Evolutionary conservation across 768 basidiomycete species (phyloP).

Genomic region (Calocybe indica): DNA sequence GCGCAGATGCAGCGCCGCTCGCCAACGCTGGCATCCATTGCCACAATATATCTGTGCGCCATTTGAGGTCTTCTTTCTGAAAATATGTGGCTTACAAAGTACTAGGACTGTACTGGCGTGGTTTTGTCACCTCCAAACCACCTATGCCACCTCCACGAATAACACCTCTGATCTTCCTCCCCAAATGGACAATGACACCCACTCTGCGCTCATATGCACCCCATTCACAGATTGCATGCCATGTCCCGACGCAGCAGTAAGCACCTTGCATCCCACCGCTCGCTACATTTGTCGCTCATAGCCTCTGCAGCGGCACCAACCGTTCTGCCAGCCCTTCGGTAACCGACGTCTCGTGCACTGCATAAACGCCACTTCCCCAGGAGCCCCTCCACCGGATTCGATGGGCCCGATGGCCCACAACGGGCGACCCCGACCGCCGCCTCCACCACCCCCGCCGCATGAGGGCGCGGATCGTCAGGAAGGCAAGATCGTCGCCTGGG

Average conservation of each 20-base stretch:
- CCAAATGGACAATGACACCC: conserved; percentile 20
- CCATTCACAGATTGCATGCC: conserved; percentile 57
- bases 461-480: conserved; percentile 15
- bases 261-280: conserved; percentile 16
- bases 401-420: background rate
- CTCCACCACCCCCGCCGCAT: conserved; percentile 14
- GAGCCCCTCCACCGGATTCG: conserved; percentile 13
- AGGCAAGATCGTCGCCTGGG: conserved; percentile 81
- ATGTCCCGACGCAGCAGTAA: conserved; percentile 58
- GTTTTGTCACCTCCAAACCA: conserved; percentile 8
- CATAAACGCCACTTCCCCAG: conserved; percentile 29
- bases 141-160: conserved; percentile 6
- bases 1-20: conserved; percentile 25
- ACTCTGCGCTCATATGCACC: conserved; percentile 32
- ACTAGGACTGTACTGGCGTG: conserved; percentile 12
- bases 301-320: conserved; percentile 62
- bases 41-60: conserved; percentile 26
- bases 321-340: conserved; percentile 94
- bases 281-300: conserved; percentile 1
- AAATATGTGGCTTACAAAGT: too few species aligned
- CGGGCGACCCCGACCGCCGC: conserved; percentile 7
- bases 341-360: conserved; percentile 90
- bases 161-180: conserved; percentile 5
- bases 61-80: background rate
- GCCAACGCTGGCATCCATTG: conserved; percentile 23